phyloP scores from a whole-genome alignment of 1,139 yeast genomes.

The Pneumocystis wakefieldiae region DNA sequence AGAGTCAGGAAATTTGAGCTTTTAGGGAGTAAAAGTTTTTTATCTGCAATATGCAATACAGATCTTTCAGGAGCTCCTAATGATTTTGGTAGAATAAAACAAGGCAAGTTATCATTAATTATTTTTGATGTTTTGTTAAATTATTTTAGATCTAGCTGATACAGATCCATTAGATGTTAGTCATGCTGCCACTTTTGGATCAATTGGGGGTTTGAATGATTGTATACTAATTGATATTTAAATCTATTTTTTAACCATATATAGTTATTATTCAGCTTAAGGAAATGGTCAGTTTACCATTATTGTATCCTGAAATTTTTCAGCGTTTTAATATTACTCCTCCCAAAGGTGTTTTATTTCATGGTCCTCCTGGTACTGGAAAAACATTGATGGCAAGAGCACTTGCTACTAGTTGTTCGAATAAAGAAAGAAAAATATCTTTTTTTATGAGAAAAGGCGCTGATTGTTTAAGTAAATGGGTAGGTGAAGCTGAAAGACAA shows the following conservation, averaged over 20 bases:
- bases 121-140: background rate
- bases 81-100: background rate
- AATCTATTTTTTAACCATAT: background rate
- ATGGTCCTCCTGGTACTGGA: slow-evolving; percentile 99
- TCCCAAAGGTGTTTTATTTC: slow-evolving; percentile 93
- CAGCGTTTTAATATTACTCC: slow-evolving; percentile 85
- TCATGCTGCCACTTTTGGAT: slow-evolving; percentile 76
- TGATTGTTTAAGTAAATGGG: slow-evolving; percentile 95
- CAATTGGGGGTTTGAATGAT: slow-evolving; percentile 84
- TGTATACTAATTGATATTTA: slow-evolving; percentile 19
- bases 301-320: slow-evolving; percentile 85
- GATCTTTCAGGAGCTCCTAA: background rate
- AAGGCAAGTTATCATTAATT: background rate
- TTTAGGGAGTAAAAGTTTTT: background rate
- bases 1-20: background rate
- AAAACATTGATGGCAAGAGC: slow-evolving; percentile 97
- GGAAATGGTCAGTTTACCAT: slow-evolving; percentile 92
- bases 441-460: slow-evolving; percentile 99
- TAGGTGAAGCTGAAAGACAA: slow-evolving; percentile 97
- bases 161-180: slow-evolving; percentile 91
- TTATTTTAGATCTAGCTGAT: slow-evolving; percentile 38
- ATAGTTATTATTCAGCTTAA: slow-evolving; percentile 66
- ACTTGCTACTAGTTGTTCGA: slow-evolving; percentile 83
- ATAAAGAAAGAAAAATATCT: slow-evolving; percentile 67
- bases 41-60: background rate